Conservation (phyloP, 805 yeast species). For the Naumovozyma castellii region DNA sequence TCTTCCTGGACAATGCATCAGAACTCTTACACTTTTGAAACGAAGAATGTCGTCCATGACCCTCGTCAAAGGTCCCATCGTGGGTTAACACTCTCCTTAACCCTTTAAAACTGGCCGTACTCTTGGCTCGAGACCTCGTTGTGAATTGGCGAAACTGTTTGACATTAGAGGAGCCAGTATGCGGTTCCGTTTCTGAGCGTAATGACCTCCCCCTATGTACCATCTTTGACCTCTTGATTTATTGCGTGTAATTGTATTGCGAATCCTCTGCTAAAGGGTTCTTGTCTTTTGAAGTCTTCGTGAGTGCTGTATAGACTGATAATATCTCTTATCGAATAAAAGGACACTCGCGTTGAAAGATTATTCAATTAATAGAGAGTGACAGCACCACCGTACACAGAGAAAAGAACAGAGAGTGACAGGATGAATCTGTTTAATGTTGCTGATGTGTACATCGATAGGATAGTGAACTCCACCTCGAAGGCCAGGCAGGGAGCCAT, state of each 20-base stretch:
- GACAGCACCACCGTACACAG: too few species aligned
- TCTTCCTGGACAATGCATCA: slow-evolving; percentile 22
- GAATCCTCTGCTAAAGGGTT: too few species aligned
- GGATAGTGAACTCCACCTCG: slow-evolving; percentile 27
- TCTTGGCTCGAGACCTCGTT: slow-evolving; percentile 26
- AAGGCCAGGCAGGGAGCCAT: slow-evolving; percentile 7
- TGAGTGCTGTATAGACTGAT: too few species aligned
- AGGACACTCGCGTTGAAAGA: not conserved
- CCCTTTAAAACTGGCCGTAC: slow-evolving; percentile 27
- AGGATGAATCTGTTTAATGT: slow-evolving; percentile 44
- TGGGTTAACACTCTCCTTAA: slow-evolving; percentile 21
- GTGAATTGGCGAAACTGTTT: slow-evolving; percentile 22
- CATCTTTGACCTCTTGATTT: slow-evolving; percentile 7
- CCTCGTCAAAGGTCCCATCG: slow-evolving; percentile 15
- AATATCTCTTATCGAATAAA: too few species aligned
- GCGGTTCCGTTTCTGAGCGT: slow-evolving; percentile 3
- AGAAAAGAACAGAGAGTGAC: too few species aligned
- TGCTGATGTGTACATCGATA: slow-evolving; percentile 36
- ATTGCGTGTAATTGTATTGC: too few species aligned
- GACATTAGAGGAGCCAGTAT: slow-evolving; percentile 10
- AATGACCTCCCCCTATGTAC: slow-evolving; percentile 12
- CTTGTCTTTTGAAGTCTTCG: too few species aligned
- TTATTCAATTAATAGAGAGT: too few species aligned
- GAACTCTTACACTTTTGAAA: slow-evolving; percentile 14
- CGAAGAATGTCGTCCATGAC: not conserved